These are phyloP conservation scores for Micractinium sp. DNA, from an alignment of 139 green algal species.

Conservation along the genomic window DNA sequence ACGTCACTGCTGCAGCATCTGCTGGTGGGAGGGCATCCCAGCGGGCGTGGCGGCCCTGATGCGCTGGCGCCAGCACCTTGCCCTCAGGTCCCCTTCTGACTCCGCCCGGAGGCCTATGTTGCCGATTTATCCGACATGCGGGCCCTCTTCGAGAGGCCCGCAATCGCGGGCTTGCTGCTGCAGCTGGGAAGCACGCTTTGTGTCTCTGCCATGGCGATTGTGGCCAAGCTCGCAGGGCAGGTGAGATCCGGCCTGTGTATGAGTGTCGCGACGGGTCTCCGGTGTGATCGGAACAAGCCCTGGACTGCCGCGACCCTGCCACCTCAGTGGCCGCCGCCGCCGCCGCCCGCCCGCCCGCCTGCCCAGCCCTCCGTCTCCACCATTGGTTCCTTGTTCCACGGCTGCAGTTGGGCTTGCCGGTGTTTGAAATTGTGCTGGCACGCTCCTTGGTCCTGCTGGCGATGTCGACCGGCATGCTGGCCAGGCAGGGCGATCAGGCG, in stretches of 20 bases:
- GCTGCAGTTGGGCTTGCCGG: conserved; percentile 17
- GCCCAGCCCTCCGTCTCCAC: background rate
- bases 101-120: too few species aligned
- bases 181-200: background rate
- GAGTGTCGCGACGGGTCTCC: too few species aligned
- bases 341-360: too few species aligned
- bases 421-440: conserved; percentile 38
- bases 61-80: too few species aligned
- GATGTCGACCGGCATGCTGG: conserved; percentile 16
- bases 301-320: background rate
- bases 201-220: background rate
- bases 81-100: too few species aligned
- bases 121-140: too few species aligned
- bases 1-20: too few species aligned
- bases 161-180: background rate
- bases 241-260: background rate
- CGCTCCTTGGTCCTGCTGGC: conserved; percentile 26
- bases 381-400: too few species aligned
- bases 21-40: too few species aligned
- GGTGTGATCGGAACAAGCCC: too few species aligned
- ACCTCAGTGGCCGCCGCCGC: too few species aligned
- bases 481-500: background rate
- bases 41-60: too few species aligned
- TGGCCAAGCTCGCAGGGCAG: background rate
- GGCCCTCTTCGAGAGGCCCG: background rate